Evolutionary conservation across 1,284 basidiomycete species (phyloP), one percentile per base, ranked within the genome.

Genomic region (Ceratobasidium sp.): DNA sequence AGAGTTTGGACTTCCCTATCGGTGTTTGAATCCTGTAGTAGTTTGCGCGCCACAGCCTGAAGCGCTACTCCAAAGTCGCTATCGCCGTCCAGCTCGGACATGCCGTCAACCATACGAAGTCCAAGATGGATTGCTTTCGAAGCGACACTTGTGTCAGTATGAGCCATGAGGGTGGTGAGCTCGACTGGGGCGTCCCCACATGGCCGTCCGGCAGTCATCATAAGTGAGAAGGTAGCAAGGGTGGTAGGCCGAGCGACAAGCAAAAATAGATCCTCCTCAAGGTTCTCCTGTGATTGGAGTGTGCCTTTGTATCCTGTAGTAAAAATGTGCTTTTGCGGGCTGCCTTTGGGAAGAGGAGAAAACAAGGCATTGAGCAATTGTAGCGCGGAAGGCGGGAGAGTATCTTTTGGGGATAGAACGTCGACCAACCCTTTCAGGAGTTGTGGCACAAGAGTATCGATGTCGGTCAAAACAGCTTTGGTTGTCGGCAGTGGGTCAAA

Each of bases 1-100:
- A 42, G 17, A 17, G 33, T 54, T 56, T 95, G 91, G 48, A 99
- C 95, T 80, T 98, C 96, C 13, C 94, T 92, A 83, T 99, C 97
- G 10, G 68, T 57, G n/a, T 33, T 20, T 17, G 68, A n/a, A 26
- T 44, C 57, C 38, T 57, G 52, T 9, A 70, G 20, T 26, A 52
- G 68, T 57, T 57, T 40, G 9, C 68, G 52, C 17, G n/a, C n/a
- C n/a, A n/a, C n/a, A n/a, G n/a, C 40, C 28, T 23, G 13, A 3
- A 59, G 56, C 23, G 56, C 56, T 26, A 28, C 3, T 12, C 26
- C 23, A 59, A 33, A 26, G 10, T 28, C n/a, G 26, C 7, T 7
- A 5, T 26, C 23, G 44, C 44, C 13, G 7, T 6, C 7, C n/a
- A 59, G 28, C 3, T 28, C 56, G 9, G n/a, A 28, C 6, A 9